Percentiles rank a stretch among this genome's conserved stretches.
Evolutionary conservation across 2,329 filamentous ascomycete species (phyloP).

Genomic region (Fusarium sp.): DNA sequence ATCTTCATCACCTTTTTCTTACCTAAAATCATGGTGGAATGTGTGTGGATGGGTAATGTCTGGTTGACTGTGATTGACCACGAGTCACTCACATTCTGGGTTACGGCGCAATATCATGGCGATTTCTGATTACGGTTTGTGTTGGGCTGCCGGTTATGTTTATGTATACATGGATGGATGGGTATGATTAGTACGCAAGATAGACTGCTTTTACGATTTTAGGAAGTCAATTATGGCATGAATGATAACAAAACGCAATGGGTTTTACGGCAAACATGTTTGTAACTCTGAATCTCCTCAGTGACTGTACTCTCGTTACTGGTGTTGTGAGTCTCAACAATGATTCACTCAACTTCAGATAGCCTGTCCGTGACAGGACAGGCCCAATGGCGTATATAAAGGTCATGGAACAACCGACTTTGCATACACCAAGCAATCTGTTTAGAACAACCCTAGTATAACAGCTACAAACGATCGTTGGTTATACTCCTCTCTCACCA

Average conservation of each 20-base stretch:
- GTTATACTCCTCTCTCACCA: neutral
- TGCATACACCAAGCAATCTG: neutral
- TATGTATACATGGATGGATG: constrained; percentile 3
- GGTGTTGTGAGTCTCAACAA: neutral
- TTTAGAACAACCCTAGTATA: neutral
- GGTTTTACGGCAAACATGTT: neutral
- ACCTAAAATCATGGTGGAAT: constrained; percentile 24
- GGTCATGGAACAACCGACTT: neutral
- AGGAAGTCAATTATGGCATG: constrained; percentile 15
- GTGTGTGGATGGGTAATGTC: constrained; percentile 21
- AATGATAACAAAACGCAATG: constrained; percentile 20
- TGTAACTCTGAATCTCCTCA: neutral
- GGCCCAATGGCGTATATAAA: constrained; percentile 4
- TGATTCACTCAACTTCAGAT: neutral
- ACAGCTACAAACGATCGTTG: neutral
- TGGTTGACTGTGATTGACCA: constrained; percentile 11
- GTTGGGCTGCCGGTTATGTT: neutral
- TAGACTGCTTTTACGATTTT: constrained; percentile 24
- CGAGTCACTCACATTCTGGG: constrained; percentile 24
- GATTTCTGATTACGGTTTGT: constrained; percentile 1
- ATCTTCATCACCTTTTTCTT: neutral
- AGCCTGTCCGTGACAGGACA: neutral
- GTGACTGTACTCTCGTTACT: neutral
- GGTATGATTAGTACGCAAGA: constrained; percentile 13
- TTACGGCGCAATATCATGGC: constrained; percentile 34